Evolutionary conservation across 306 rosid species (phyloP), one percentile per base, ranked within the genome.

Genomic region (Herpetospermum pedunculosum): DNA sequence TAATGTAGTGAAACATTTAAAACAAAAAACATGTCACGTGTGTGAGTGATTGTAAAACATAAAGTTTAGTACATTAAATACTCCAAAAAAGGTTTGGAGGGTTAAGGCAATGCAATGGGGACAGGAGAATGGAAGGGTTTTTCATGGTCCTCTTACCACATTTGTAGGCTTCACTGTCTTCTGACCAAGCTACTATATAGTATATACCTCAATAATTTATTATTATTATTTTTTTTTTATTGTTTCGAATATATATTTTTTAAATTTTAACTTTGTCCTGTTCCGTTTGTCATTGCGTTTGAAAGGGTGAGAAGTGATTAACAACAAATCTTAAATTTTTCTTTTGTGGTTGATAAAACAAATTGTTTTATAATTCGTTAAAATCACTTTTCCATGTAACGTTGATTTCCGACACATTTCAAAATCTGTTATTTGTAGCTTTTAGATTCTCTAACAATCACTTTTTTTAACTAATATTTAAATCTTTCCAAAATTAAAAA

Each of bases 141-240:
- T 41, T 69, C 55, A 41, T 69, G 57, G 74, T 69, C 74, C 74
- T 43, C 74, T 41, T 48, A 1, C 75, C 75, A 29, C 52, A 13
- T 67, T 67, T 67, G 73, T 67, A 41, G 53, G 13, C 53, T 67
- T 41, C 37, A 67, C 35, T 67, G 53, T 41, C 73, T 14, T 67
- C 53, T 67, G 53, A 41, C 50, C 53, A 43, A 12, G 2, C 35
- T 67, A 67, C 50, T 40, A 19, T 4, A 65, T 21, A 38, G 3
- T 63, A 9, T 63, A 14, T 57, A 28, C 5, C 60, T 9, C 19
- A 49, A 49, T 49, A 18, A n/a, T 1, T 26, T 54, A 15, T 25
- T 13, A n/a, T n/a, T n/a, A n/a, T n/a, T n/a, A n/a, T 57, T 8
- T 23, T 3, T 8, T 13, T 3, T 55, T 11, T 55, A 3, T 26